phyloP scores from a whole-genome alignment of 371 early-diverging fungal genomes.

The Mucor circinelloides region DNA sequence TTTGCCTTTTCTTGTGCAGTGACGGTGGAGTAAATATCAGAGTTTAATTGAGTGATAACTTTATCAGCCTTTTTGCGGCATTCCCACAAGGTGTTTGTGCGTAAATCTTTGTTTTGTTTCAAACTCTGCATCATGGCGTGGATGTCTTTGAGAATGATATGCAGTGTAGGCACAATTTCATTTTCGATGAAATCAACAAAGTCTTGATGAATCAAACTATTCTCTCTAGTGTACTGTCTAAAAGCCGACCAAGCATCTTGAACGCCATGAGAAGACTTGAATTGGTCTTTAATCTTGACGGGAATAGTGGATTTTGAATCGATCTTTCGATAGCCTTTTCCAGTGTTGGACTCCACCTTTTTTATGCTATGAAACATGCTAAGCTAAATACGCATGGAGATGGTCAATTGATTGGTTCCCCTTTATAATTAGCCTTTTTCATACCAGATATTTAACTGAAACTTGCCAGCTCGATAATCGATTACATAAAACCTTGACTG shows the following conservation, averaged over 20 bases:
- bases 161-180: slow-evolving; percentile 21
- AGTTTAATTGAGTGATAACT: slow-evolving; percentile 18
- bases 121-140: slow-evolving; percentile 11
- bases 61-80: slow-evolving; percentile 25
- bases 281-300: slow-evolving; percentile 19
- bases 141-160: slow-evolving; percentile 23
- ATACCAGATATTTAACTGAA: slow-evolving; percentile 28
- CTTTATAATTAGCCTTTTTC: neutral
- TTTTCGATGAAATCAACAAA: slow-evolving; percentile 30
- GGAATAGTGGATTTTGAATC: slow-evolving; percentile 22
- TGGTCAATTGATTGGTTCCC: neutral
- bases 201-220: slow-evolving; percentile 27
- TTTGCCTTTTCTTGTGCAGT: slow-evolving; percentile 11
- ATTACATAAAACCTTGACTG: slow-evolving; percentile 20
- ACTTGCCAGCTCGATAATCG: slow-evolving; percentile 17
- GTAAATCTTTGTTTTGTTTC: slow-evolving; percentile 10
- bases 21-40: slow-evolving; percentile 10
- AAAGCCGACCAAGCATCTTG: slow-evolving; percentile 32
- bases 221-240: slow-evolving; percentile 25
- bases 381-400: slow-evolving; percentile 1
- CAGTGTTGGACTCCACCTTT: slow-evolving; percentile 19
- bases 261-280: slow-evolving; percentile 28
- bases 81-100: slow-evolving; percentile 12
- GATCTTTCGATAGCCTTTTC: slow-evolving; percentile 25
- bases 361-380: slow-evolving; percentile 25